Base-by-base conservation (phyloP, 306 rosid genomes). In the Fragaria iinumae region DNA sequence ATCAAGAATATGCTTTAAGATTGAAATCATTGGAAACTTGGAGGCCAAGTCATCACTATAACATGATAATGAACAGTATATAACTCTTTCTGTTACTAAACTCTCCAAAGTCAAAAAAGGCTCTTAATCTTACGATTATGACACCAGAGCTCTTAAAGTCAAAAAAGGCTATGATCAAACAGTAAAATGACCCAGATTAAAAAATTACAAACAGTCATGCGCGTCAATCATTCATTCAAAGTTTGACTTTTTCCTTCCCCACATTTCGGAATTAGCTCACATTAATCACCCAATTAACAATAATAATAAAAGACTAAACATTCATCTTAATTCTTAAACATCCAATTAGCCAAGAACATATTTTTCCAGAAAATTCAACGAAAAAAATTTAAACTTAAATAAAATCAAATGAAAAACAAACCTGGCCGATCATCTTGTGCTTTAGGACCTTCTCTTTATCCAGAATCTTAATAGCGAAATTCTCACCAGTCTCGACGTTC, bases 351-450 rank as follows among this genome's bases (percentile, higher is more conserved):
- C 36, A 55, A 38, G 36, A 56, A 34, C 59, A 65, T 17, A 38
- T 4, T 32, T 12, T 12, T 2, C 47, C 76, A 44, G 18, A 34
- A 34, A 56, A 50, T 59, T 73, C 18, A 48, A 14, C 20, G 5
- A 48, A 53, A 48, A 53, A 76, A 25, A 2, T 1, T 41, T n/a
- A 13, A 71, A 62, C 53, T 10, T n/a, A 20, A 63, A 18, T n/a
- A 25, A 1, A 38, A 49, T 3, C 16, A 41, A 49, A 20, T 17
- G 4, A 20, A 60, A 64, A 69, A 8, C 13, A 4, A 56, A 89
- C 94, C 97, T 93, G 98, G 59, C 87, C 89, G 76, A 93, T 86
- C 96, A 93, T 91, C 87, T 91, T 93, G 84, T 93, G 97, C 91
- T 88, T 93, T 83, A 93, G 93, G 77, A 94, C 32, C 43, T 90